Conservation (phyloP, 441 rosid genomes). For the Populus hybrid region DNA sequence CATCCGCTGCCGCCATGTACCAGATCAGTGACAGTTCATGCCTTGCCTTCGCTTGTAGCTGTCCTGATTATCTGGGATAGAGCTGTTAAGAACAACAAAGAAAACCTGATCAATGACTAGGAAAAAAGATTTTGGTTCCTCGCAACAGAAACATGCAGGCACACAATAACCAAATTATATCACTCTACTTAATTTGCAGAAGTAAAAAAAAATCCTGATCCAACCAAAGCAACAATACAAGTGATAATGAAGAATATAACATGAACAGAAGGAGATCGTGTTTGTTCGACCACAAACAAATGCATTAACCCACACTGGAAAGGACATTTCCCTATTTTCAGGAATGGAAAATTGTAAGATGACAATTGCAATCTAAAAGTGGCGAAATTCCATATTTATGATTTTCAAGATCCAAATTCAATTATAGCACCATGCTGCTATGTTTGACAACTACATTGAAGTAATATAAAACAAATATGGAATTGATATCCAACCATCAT, state of each 20-base stretch:
- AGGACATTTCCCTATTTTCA: background rate
- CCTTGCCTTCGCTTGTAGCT: slow-evolving; percentile 84
- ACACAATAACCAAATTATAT: background rate
- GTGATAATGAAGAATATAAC: too few species aligned
- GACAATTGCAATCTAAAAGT: background rate
- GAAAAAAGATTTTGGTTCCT: too few species aligned
- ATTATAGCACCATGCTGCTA: background rate
- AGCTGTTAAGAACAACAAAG: slow-evolving; percentile 41
- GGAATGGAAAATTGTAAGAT: background rate
- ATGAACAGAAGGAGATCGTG: too few species aligned
- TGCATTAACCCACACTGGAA: background rate
- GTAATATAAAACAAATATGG: background rate
- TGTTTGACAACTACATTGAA: background rate
- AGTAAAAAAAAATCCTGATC: too few species aligned
- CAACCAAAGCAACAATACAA: too few species aligned
- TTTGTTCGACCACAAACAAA: background rate
- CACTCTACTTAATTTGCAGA: too few species aligned
- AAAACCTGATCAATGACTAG: slow-evolving; percentile 11
- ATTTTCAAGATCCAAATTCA: background rate
- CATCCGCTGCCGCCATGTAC: slow-evolving; percentile 11
- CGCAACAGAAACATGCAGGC: too few species aligned
- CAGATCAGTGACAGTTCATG: slow-evolving; percentile 28
- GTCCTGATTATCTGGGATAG: slow-evolving; percentile 96
- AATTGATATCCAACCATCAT: background rate
- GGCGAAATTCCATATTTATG: too few species aligned